These are phyloP conservation scores for Mediolabrus comicus DNA, from an alignment of 108 stramenopile genomes.

Conservation along the genomic window DNA sequence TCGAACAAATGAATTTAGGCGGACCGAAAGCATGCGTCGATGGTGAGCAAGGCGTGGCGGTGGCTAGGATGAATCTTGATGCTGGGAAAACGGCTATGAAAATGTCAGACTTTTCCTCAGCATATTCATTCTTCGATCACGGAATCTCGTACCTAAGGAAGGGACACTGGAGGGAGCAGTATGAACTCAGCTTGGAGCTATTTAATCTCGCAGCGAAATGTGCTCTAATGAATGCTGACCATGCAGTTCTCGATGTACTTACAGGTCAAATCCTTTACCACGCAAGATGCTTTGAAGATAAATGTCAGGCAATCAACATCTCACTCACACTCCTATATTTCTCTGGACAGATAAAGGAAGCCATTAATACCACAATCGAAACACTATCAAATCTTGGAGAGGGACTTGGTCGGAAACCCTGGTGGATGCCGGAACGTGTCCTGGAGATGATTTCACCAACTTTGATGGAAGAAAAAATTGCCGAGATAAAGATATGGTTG, in stretches of 20 bases:
- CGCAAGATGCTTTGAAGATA: constrained; percentile 21
- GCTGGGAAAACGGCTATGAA: constrained; percentile 21
- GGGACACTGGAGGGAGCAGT: constrained; percentile 24
- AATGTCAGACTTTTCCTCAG: constrained; percentile 14
- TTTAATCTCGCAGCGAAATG: constrained; percentile 15
- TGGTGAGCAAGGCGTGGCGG: neutral
- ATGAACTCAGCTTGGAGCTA: constrained; percentile 20
- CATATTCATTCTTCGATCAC: constrained; percentile 9
- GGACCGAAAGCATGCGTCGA: neutral
- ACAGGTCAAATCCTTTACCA: neutral
- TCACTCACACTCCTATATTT: neutral
- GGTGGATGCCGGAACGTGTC: too few species aligned
- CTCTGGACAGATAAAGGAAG: neutral
- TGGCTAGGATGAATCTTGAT: constrained; percentile 12
- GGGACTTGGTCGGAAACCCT: too few species aligned
- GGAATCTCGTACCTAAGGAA: neutral
- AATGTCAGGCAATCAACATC: neutral
- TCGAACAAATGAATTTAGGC: constrained; percentile 18
- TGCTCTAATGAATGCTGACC: constrained; percentile 5
- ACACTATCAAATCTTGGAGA: constrained; percentile 13
- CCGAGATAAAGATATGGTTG: neutral
- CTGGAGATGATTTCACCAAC: neutral
- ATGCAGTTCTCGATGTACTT: neutral
- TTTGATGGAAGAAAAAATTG: neutral
- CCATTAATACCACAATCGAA: neutral